Base-by-base conservation (phyloP, 225 moss, liverwort and hornwort species). In the Anthoceros angustus region DNA sequence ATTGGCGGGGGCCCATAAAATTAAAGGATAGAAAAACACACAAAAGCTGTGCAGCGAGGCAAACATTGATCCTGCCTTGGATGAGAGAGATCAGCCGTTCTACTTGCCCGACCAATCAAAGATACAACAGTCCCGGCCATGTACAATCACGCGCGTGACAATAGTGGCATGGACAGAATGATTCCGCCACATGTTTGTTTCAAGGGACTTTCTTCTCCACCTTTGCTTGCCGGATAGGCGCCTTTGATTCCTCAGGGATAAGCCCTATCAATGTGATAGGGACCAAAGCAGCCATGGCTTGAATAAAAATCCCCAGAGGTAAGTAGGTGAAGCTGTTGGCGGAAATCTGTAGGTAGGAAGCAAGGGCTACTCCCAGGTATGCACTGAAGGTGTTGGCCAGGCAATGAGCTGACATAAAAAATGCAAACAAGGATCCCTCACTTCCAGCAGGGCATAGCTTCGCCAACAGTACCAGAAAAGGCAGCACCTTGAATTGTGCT, bases 341-440 rank as follows among this genome's bases (percentile, higher is more conserved):
- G 0, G 88, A 88, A n/a, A 91, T 91, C 1, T 74, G 82, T 2
- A 91, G 72, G 9, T 20, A 49, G 12, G 79, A 74, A 3, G 88
- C 88, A 2, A 91, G 80, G 0, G 73, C 80, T 0, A 91, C 91
- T n/a, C 87, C 91, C 8, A 87, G 74, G 25, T 84, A 91, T 0
- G 82, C 86, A 66, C 91, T 88, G 70, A 74, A 77, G 62, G 86
- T 70, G 0, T 79, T 79, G 16, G 91, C 88, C 10, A 91, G 40
- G 39, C 86, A 91, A 40, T 88, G 84, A 2, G 85, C 82, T 2
- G 91, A 84, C 73, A 83, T 88, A 70, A 91, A 86, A 41, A 91
- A 84, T 20, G 91, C 88, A 61, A 88, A 63, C 0, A 91, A 75
- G 11, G 91, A 88, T 43, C 81, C 91, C 60, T 91, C 91, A 45